These are phyloP conservation scores for Pythium biforme DNA, from an alignment of 352 stramenopile species.

Conservation along the genomic window DNA sequence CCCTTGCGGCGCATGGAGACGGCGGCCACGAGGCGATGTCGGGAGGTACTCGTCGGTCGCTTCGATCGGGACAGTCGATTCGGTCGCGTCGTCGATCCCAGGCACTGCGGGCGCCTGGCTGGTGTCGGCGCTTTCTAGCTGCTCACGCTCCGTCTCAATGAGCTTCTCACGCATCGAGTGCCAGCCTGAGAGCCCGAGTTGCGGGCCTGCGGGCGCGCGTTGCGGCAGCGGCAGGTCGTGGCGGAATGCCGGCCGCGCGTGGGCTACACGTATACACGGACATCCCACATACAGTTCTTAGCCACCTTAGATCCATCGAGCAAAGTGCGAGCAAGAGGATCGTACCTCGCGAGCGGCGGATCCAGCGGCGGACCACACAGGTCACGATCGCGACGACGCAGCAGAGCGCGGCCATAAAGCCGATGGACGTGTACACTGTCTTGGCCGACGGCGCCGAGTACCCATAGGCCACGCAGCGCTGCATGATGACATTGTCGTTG, in stretches of 20 bases:
- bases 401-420: constrained; percentile 20
- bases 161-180: constrained; percentile 57
- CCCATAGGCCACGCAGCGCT: constrained; percentile 14
- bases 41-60: constrained; percentile 40
- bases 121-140: constrained; percentile 5
- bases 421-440: constrained; percentile 21
- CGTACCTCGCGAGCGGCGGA: constrained; percentile 8
- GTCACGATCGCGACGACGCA: constrained; percentile 15
- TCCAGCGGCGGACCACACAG: constrained; percentile 14
- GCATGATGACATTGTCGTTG: constrained; percentile 26
- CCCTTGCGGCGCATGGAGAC: background rate
- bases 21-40: constrained; percentile 15
- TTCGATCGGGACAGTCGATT: constrained; percentile 25
- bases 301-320: too few species aligned
- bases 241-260: constrained; percentile 2
- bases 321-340: background rate
- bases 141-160: constrained; percentile 35
- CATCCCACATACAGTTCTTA: too few species aligned
- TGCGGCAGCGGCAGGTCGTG: constrained; percentile 15
- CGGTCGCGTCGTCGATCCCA: constrained; percentile 7
- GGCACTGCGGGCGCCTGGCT: constrained; percentile 5
- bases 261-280: background rate
- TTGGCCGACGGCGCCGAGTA: constrained; percentile 6
- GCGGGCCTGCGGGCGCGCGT: constrained; percentile 31
- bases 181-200: constrained; percentile 48